Conservation (phyloP, 768 basidiomycete genomes). For the Gymnopilus dilepis region DNA sequence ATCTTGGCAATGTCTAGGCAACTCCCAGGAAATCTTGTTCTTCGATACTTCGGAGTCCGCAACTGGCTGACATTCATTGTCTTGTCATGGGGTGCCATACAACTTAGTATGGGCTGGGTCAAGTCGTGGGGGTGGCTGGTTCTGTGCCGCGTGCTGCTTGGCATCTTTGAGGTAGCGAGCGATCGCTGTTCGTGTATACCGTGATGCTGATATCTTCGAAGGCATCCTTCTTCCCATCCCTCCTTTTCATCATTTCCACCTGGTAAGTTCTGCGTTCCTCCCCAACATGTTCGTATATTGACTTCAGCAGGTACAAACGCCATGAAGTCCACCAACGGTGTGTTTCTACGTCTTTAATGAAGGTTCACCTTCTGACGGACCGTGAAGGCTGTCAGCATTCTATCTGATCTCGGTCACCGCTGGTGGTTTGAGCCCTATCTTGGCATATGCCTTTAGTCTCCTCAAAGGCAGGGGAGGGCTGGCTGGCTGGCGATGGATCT, state of each 20-base stretch:
- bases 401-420: slow-evolving; percentile 46
- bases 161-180: slow-evolving; percentile 44
- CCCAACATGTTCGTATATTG: background rate
- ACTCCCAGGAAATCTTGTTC: slow-evolving; percentile 49
- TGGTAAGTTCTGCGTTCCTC: slow-evolving; percentile 36
- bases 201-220: slow-evolving; percentile 15
- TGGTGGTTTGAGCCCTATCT: slow-evolving; percentile 47
- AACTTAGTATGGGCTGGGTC: slow-evolving; percentile 52
- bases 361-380: slow-evolving; percentile 7
- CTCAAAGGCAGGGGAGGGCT: slow-evolving; percentile 45
- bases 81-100: slow-evolving; percentile 48
- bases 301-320: slow-evolving; percentile 45
- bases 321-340: slow-evolving; percentile 53
- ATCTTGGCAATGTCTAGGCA: slow-evolving; percentile 36
- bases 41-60: slow-evolving; percentile 48
- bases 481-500: slow-evolving; percentile 57
- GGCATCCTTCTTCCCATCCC: slow-evolving; percentile 52
- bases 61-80: slow-evolving; percentile 49
- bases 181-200: background rate
- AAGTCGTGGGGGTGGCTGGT: slow-evolving; percentile 45
- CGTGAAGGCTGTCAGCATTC: slow-evolving; percentile 39
- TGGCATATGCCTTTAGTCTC: slow-evolving; percentile 47
- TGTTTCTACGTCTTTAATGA: background rate
- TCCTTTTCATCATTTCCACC: slow-evolving; percentile 52
- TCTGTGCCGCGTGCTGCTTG: slow-evolving; percentile 49